Percentiles rank a stretch among this genome's conserved stretches.
phyloP scores from a whole-genome alignment of 2,329 filamentous ascomycete genomes.

The Metarhizium robertsii region DNA sequence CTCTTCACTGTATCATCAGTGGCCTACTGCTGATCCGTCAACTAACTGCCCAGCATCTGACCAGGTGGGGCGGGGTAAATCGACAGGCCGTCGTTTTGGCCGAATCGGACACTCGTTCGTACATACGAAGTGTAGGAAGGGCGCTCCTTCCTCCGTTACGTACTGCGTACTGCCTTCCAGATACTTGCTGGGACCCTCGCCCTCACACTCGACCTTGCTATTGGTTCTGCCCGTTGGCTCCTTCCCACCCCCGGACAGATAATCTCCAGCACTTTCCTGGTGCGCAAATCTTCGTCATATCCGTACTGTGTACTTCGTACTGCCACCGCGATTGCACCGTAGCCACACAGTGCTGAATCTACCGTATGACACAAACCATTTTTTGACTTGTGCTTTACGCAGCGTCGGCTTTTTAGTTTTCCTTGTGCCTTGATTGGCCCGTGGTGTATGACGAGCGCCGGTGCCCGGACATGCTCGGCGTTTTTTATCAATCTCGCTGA shows the following conservation, averaged over 20 bases:
- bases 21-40: too few relatives aligned
- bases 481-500: slow-evolving; percentile 5
- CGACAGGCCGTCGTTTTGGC: neutral
- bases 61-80: neutral
- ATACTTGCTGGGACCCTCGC: neutral
- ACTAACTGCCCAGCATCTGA: too few relatives aligned
- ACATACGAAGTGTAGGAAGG: neutral
- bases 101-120: neutral
- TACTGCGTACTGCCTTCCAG: neutral
- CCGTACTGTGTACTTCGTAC: neutral
- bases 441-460: neutral
- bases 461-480: neutral
- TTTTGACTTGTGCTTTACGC: neutral
- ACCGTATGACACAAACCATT: neutral
- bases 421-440: slow-evolving; percentile 1
- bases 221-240: neutral
- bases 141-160: neutral
- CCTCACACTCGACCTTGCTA: neutral
- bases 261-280: neutral
- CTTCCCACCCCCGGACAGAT: neutral
- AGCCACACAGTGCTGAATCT: neutral
- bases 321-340: neutral
- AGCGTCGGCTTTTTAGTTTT: neutral
- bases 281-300: neutral
- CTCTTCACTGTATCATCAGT: too few relatives aligned